Base-by-base conservation (phyloP, 192 early-diverging fungal genomes). In the Paraglomus brasilianum region DNA sequence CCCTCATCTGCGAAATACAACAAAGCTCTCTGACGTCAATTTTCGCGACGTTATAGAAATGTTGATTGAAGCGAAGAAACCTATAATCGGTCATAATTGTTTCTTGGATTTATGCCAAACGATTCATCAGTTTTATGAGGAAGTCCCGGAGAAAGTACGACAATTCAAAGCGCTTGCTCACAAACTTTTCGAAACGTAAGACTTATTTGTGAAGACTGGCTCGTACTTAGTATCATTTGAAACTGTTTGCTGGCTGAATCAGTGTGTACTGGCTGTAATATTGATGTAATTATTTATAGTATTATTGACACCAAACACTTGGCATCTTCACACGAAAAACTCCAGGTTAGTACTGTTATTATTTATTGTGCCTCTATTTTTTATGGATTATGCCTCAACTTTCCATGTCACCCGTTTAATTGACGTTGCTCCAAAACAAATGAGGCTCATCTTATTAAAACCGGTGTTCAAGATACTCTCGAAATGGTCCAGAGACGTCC, bases 31-130 rank as follows among this genome's bases (percentile, higher is more conserved):
- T 47, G 39, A 17, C 14, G 21, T 83, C 24, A 85, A 84, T 70
- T 92, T 97, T 67, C 83, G 92, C 19, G 81, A 69, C 8, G 81
- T 97, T 7, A 87, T 97, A 49, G 94, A 97, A n/a, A 52, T 84
- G 42, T 83, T 95, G 22, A 77, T 83, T 21, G 75, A 82, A 24
- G 75, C 89, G 1, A 82, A 86, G 44, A 90, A 90, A 57, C 94
- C 93, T 1, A 72, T 98, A 1, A 78, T 95, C 36, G 93, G 92
- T 22, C 96, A 98, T 75, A 98, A 98, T 77, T 87, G 91, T 76
- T 81, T 90, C 24, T 83, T 93, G 40, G 95, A 98, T 77, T 53
- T 96, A n/a, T 86, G 88, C 68, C 94, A 95, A 40, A 85, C 88
- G 0, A 77, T 84, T 30, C 81, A 89, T 44, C 87, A 93, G 71